A percentile compares a stretch with the other conserved stretches of the same genome.
These are phyloP conservation scores for Didymella sp. DNA, from an alignment of 2,329 filamentous ascomycete genomes.

Conservation along the genomic window DNA sequence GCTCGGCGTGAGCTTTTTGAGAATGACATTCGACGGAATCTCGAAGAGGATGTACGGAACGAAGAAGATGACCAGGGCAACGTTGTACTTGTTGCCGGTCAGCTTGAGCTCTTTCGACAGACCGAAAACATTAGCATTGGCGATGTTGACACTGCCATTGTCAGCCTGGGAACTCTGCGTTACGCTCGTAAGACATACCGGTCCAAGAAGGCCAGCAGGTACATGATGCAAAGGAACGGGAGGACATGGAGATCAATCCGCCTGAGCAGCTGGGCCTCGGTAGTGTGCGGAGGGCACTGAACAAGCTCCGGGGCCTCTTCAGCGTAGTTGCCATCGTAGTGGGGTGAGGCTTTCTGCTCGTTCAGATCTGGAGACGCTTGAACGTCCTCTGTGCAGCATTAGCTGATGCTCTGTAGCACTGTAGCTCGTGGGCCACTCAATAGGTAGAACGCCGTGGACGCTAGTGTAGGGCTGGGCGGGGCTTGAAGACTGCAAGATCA, in stretches of 20 bases:
- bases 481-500: slow-evolving; percentile 17
- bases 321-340: slow-evolving; percentile 43
- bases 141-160: slow-evolving; percentile 57
- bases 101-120: slow-evolving; percentile 57
- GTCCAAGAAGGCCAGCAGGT: slow-evolving; percentile 59
- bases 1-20: slow-evolving; percentile 61
- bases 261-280: slow-evolving; percentile 55
- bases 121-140: slow-evolving; percentile 61
- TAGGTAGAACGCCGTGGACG: background rate
- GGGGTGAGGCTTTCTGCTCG: slow-evolving; percentile 26
- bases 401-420: slow-evolving; percentile 12
- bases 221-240: slow-evolving; percentile 59
- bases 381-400: slow-evolving; percentile 25
- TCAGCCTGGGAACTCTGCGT: background rate
- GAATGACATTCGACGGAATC: slow-evolving; percentile 60
- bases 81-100: slow-evolving; percentile 56
- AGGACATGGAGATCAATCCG: slow-evolving; percentile 59
- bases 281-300: slow-evolving; percentile 58
- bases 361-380: slow-evolving; percentile 27
- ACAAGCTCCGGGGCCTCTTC: slow-evolving; percentile 50
- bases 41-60: slow-evolving; percentile 62
- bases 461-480: slow-evolving; percentile 8
- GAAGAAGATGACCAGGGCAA: slow-evolving; percentile 62
- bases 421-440: background rate
- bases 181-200: slow-evolving; percentile 31